phyloP scores from a whole-genome alignment of 257 asterid species.

The Solanum pimpinellifolium region DNA sequence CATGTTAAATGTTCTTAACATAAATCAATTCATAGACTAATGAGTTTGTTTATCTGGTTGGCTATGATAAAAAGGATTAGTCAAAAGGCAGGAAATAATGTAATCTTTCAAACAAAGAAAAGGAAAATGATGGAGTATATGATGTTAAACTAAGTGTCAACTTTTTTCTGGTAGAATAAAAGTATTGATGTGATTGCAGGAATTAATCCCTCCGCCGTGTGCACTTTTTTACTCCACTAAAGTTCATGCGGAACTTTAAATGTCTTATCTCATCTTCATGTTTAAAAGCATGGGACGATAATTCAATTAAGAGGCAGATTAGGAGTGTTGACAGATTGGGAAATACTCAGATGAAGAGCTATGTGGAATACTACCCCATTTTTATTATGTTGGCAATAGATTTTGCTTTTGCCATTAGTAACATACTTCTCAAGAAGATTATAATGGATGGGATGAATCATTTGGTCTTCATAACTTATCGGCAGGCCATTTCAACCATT shows the following conservation, averaged over 20 bases:
- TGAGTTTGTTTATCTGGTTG: not conserved
- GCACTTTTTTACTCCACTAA: not conserved
- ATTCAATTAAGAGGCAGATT: not conserved
- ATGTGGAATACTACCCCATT: constrained; percentile 45
- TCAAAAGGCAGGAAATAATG: not conserved
- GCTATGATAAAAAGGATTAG: not conserved
- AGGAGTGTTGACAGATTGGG: not conserved
- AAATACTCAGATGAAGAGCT: constrained; percentile 22
- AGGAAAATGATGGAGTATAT: not conserved
- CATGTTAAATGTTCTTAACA: not conserved
- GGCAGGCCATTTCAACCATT: constrained; percentile 55
- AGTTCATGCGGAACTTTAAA: not conserved
- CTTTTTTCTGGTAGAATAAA: not conserved
- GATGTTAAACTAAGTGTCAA: not conserved
- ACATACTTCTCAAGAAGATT: constrained; percentile 59
- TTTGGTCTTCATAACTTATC: constrained; percentile 68
- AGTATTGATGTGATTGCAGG: constrained; percentile 6
- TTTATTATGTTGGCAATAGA: constrained; percentile 43
- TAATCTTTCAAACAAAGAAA: not conserved
- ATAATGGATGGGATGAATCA: constrained; percentile 44
- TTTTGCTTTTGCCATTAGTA: constrained; percentile 47
- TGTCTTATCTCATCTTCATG: not conserved
- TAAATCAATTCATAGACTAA: not conserved
- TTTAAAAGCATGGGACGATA: not conserved
- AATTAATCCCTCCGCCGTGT: not conserved